These are phyloP conservation scores for Termitomyces sp. DNA, from an alignment of 768 basidiomycete species.

Conservation along the genomic window DNA sequence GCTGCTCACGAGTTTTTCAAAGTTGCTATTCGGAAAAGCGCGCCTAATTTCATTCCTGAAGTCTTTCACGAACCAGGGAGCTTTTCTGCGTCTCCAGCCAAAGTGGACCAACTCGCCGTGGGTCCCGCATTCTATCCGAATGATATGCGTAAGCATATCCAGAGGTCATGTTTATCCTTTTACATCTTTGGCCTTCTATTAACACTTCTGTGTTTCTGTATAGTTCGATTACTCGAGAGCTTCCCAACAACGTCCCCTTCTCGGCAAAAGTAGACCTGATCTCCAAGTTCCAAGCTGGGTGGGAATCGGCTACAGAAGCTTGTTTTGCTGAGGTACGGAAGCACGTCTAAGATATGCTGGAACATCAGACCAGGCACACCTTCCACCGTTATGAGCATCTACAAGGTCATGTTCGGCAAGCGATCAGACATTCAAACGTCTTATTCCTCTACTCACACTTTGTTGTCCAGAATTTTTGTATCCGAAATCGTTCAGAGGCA, in stretches of 20 bases:
- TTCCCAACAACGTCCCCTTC: slow-evolving; percentile 36
- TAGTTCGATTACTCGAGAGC: slow-evolving; percentile 35
- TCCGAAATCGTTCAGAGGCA: slow-evolving; percentile 20
- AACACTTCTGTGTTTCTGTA: not conserved
- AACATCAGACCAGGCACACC: slow-evolving; percentile 26
- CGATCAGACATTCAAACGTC: not conserved
- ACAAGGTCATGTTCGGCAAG: slow-evolving; percentile 31
- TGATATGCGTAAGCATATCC: slow-evolving; percentile 30
- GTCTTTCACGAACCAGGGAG: not conserved
- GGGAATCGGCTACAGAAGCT: slow-evolving; percentile 19
- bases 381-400: slow-evolving; percentile 40
- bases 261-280: slow-evolving; percentile 32
- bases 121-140: slow-evolving; percentile 23
- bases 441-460: not conserved
- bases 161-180: slow-evolving; percentile 18
- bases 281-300: slow-evolving; percentile 24
- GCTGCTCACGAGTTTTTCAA: slow-evolving; percentile 33
- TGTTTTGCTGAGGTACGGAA: slow-evolving; percentile 24
- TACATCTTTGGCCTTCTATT: not conserved
- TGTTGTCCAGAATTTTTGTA: slow-evolving; percentile 13
- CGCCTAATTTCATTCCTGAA: slow-evolving; percentile 33
- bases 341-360: slow-evolving; percentile 24
- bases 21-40: slow-evolving; percentile 25
- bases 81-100: not conserved
- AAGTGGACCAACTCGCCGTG: slow-evolving; percentile 13